Base-by-base conservation (phyloP, 2,329 filamentous ascomycete species). In the Cladorrhinum sp. region DNA sequence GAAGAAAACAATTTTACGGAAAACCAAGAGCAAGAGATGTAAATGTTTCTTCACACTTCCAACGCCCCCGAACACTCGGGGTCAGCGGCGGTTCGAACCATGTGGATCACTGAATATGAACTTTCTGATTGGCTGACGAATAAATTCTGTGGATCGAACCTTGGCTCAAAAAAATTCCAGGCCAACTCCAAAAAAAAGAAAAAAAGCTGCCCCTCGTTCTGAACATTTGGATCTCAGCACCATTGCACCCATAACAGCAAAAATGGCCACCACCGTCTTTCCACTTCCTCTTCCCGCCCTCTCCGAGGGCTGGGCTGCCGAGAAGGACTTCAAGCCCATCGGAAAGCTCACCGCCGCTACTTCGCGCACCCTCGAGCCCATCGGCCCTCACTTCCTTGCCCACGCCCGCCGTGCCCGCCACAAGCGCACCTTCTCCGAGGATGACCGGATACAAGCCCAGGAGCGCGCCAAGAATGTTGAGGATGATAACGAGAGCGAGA, bases 341-440 rank as follows among this genome's bases (percentile, higher is more conserved):
- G 90, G 89, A 71, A 82, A 86, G 69, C 82, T 98, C 65, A 93
- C 90, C 65, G 79, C 84, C 66, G 86, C 92, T 42, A 89, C 87
- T 55, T 88, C 93, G 80, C 89, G 95, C 73, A 94, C 90, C 74
- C 88, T 99, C 71, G 95, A 98, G 82, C 93, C 95, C 58, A 91
- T 98, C 69, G 95, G 95, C 69, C 94, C 95, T 77, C 92, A 97
- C 82, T 99, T 97, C 83, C 88, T 99, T 67, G 95, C 95, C 69
- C 93, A 98, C 77, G 95, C 95, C 71, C 93, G 95, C 74, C 90
- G 95, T 78, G 91, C 92, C 78, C 90, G 93, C 67, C 93, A 98
- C 80, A 92, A 96, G 82, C 92, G 95, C 73, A 99, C 95, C 56
- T 99, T 99, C 80, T 96, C 91, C 72, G 94, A 99, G 80, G 95